Evolutionary conservation across 1,284 basidiomycete genomes (phyloP).

Genomic region (Tilletia horrida): DNA sequence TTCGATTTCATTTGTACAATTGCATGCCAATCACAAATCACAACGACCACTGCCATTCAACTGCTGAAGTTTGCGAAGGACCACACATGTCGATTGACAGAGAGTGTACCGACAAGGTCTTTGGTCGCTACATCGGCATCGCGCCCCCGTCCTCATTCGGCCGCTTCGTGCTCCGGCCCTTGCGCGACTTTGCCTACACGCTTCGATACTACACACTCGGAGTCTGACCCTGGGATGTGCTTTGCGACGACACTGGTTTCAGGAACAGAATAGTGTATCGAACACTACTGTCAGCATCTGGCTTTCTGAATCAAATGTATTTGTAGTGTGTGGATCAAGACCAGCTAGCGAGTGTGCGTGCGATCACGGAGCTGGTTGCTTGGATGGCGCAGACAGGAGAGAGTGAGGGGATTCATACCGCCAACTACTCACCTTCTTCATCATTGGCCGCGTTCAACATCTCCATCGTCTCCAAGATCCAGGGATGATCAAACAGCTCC

Average conservation of each 20-base stretch:
- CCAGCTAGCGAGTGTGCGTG: too few species aligned
- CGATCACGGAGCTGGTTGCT: too few species aligned
- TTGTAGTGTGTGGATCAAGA: too few species aligned
- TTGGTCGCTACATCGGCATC: slow-evolving; percentile 47
- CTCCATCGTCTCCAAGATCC: slow-evolving; percentile 64
- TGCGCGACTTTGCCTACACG: not conserved
- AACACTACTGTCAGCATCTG: not conserved
- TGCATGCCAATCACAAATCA: not conserved
- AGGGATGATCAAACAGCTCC: slow-evolving; percentile 82
- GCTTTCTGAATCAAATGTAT: too few species aligned
- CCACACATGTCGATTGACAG: slow-evolving; percentile 49
- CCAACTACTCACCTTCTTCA: slow-evolving; percentile 30
- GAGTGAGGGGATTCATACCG: too few species aligned
- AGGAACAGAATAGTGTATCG: not conserved
- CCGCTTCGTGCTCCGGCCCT: not conserved
- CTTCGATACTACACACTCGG: slow-evolving; percentile 2
- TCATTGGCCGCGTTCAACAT: slow-evolving; percentile 44
- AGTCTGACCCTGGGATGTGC: slow-evolving; percentile 2
- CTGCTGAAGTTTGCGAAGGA: slow-evolving; percentile 34
- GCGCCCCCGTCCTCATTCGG: slow-evolving; percentile 23
- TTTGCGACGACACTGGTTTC: not conserved
- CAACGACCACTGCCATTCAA: not conserved
- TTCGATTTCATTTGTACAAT: not conserved
- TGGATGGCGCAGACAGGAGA: too few species aligned
- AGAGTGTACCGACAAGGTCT: slow-evolving; percentile 46